Percentiles rank a stretch among this genome's conserved stretches.
These are phyloP conservation scores for Neotropicomus parvogracilis DNA, from an alignment of 1,284 basidiomycete genomes.

Conservation along the genomic window DNA sequence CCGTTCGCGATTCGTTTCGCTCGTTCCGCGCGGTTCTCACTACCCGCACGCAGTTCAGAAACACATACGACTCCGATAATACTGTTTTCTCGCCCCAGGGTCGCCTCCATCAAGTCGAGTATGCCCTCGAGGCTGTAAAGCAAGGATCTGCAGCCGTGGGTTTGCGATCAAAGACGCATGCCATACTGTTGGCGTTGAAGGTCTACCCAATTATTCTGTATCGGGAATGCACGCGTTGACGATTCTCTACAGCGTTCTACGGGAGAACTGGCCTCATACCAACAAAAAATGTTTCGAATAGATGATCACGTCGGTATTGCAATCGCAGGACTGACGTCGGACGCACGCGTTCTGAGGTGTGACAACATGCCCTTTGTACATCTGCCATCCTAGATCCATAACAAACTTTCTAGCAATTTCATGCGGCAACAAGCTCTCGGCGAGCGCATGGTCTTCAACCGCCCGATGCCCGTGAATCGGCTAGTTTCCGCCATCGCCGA, in stretches of 20 bases:
- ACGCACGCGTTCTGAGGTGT: constrained; percentile 94
- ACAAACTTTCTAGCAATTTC: constrained; percentile 70
- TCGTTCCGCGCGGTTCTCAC: constrained; percentile 12
- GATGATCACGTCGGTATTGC: constrained; percentile 99
- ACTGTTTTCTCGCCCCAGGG: constrained; percentile 94
- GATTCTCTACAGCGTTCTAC: constrained; percentile 79
- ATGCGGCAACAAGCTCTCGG: constrained; percentile 99
- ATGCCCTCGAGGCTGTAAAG: constrained; percentile 99
- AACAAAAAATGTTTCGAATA: constrained; percentile 99
- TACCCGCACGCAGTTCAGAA: constrained; percentile 70
- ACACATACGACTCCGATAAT: constrained; percentile 95
- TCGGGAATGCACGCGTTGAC: constrained; percentile 2
- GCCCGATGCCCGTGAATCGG: constrained; percentile 90
- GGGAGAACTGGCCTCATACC: constrained; percentile 96
- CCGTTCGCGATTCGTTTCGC: constrained; percentile 7
- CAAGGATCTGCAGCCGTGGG: constrained; percentile 98
- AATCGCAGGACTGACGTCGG: constrained; percentile 96
- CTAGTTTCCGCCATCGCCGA: constrained; percentile 94
- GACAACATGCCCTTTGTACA: constrained; percentile 5
- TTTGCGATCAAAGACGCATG: constrained; percentile 91
- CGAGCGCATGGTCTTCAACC: constrained; percentile 91
- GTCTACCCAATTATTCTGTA: constrained; percentile 37
- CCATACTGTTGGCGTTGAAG: constrained; percentile 91
- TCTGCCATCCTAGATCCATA: neutral
- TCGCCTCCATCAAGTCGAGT: constrained; percentile 93